Conservation (phyloP, 1,139 yeast genomes). For the Yamadazyma atmosphaerica region DNA sequence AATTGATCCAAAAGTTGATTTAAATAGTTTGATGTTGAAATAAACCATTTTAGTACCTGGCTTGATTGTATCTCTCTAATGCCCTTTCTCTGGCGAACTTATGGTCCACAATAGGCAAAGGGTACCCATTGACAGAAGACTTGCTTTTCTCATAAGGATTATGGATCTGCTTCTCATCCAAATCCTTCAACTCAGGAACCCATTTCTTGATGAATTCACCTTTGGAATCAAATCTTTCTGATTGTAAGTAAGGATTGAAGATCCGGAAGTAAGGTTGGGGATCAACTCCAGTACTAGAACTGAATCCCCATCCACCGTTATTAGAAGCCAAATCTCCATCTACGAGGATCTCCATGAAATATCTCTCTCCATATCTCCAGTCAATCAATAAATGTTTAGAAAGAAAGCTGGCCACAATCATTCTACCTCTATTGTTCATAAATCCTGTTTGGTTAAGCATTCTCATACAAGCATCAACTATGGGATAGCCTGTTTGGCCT, state of each 20-base stretch:
- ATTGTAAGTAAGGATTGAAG: slow-evolving; percentile 53
- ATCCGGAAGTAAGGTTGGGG: slow-evolving; percentile 59
- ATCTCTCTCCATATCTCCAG: slow-evolving; percentile 56
- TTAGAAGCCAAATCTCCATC: slow-evolving; percentile 58
- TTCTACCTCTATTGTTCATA: slow-evolving; percentile 53
- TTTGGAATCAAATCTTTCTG: slow-evolving; percentile 47
- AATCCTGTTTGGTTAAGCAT: slow-evolving; percentile 50
- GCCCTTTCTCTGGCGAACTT: slow-evolving; percentile 36
- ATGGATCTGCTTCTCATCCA: slow-evolving; percentile 32
- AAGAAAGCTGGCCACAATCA: slow-evolving; percentile 54
- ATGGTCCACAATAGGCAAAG: slow-evolving; percentile 43
- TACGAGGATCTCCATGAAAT: slow-evolving; percentile 47
- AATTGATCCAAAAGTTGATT: slow-evolving; percentile 22
- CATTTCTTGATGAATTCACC: slow-evolving; percentile 49
- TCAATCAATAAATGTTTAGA: slow-evolving; percentile 53
- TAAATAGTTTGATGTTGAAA: slow-evolving; percentile 1
- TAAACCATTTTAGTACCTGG: slow-evolving; percentile 16
- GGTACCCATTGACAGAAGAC: slow-evolving; percentile 34
- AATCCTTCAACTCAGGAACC: slow-evolving; percentile 48
- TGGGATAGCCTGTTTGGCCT: slow-evolving; percentile 56
- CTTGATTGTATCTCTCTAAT: slow-evolving; percentile 35
- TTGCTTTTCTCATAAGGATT: slow-evolving; percentile 32
- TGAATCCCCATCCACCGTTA: slow-evolving; percentile 60
- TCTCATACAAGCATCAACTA: slow-evolving; percentile 60
- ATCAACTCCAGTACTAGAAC: slow-evolving; percentile 51